These are phyloP conservation scores for Podospora pseudoanserina DNA, from an alignment of 495 filamentous ascomycete genomes.

Conservation along the genomic window DNA sequence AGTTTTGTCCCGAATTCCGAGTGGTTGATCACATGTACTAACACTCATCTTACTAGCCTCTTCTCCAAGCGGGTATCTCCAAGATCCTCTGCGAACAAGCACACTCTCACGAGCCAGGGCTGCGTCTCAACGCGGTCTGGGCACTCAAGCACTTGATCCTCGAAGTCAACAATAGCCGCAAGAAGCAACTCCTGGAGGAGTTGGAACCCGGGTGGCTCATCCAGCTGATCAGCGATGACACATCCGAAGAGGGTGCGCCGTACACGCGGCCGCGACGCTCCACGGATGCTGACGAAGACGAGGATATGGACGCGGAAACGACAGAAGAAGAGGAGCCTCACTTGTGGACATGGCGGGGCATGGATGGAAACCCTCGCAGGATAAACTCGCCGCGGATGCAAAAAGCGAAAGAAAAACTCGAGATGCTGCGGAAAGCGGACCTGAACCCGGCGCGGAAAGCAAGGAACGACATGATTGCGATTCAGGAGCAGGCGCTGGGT, in stretches of 20 bases:
- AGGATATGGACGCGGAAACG: conserved; percentile 57
- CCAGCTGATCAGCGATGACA: conserved; percentile 62
- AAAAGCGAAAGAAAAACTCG: conserved; percentile 48
- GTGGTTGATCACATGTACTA: conserved; percentile 23
- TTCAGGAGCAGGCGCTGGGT: conserved; percentile 87
- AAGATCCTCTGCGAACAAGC: conserved; percentile 80
- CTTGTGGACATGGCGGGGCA: conserved; percentile 19
- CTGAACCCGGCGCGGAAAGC: conserved; percentile 55
- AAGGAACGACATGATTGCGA: conserved; percentile 71
- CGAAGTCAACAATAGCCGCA: conserved; percentile 61
- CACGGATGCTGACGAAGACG: conserved; percentile 51
- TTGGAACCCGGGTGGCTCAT: conserved; percentile 77
- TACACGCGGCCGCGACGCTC: conserved; percentile 30
- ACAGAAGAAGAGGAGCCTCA: conserved; percentile 26
- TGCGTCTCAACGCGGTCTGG: conserved; percentile 84
- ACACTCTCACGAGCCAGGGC: conserved; percentile 64
- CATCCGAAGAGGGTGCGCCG: conserved; percentile 46
- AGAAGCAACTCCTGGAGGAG: conserved; percentile 70
- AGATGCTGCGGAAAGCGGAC: conserved; percentile 53
- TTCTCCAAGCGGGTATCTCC: conserved; percentile 72
- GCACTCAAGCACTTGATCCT: conserved; percentile 84
- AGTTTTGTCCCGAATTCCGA: conserved; percentile 27
- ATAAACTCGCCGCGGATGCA: conserved; percentile 31
- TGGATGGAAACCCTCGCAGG: not conserved
- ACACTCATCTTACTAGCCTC: conserved; percentile 48